phyloP scores from a whole-genome alignment of 1,284 basidiomycete species.

The Sanghuangporus weigelae region DNA sequence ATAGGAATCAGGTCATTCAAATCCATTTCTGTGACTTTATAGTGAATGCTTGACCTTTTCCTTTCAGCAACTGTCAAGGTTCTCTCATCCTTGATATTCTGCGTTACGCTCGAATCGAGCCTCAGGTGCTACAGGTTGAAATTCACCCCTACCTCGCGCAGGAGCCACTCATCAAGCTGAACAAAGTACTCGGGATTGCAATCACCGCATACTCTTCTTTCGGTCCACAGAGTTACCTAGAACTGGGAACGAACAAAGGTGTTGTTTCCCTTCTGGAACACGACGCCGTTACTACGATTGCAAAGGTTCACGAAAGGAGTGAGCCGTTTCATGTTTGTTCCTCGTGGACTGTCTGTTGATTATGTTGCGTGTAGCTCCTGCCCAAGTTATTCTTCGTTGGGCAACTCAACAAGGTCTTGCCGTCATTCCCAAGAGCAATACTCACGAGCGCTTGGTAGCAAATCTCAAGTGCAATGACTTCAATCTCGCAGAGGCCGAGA shows the following conservation, averaged over 20 bases:
- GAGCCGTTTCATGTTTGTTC: slow-evolving; percentile 21
- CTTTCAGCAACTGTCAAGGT: slow-evolving; percentile 57
- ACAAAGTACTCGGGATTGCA: slow-evolving; percentile 56
- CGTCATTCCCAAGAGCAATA: slow-evolving; percentile 75
- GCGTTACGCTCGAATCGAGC: slow-evolving; percentile 66
- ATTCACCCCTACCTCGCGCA: slow-evolving; percentile 76
- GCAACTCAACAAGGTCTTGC: slow-evolving; percentile 71
- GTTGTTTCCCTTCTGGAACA: slow-evolving; percentile 49
- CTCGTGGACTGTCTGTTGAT: slow-evolving; percentile 21
- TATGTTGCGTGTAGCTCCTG: slow-evolving; percentile 34
- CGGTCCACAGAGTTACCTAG: slow-evolving; percentile 63
- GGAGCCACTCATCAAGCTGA: slow-evolving; percentile 53
- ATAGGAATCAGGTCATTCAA: slow-evolving; percentile 57
- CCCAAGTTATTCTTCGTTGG: slow-evolving; percentile 74
- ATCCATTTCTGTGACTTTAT: background rate
- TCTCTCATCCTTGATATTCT: slow-evolving; percentile 59
- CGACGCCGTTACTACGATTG: slow-evolving; percentile 41
- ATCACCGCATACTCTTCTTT: slow-evolving; percentile 80
- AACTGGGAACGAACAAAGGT: slow-evolving; percentile 52
- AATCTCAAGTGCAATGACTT: slow-evolving; percentile 61
- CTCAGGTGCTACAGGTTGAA: slow-evolving; percentile 73
- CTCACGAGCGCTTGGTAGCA: slow-evolving; percentile 43
- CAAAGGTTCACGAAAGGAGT: slow-evolving; percentile 53
- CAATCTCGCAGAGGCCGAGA: slow-evolving; percentile 52
- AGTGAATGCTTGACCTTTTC: slow-evolving; percentile 20